Base-by-base conservation (phyloP, 1,139 yeast genomes). In the Yueomyces sp. region DNA sequence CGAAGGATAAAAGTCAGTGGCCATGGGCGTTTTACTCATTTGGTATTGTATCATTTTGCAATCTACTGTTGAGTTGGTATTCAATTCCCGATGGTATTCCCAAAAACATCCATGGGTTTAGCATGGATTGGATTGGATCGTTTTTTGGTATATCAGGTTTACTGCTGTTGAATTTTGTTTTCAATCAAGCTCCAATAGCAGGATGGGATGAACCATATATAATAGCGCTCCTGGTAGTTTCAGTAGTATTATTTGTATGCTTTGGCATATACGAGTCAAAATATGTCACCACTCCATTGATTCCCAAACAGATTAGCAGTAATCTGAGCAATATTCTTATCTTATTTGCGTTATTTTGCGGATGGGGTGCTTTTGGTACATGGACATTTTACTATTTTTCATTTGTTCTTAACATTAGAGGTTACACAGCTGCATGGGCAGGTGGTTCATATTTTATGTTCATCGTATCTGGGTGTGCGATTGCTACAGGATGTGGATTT, bases 291-390 rank as follows among this genome's bases (percentile, higher is more conserved):
- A 45, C 57, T 40, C 79, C 80, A n/a, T 58, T 75, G 30, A 51
- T 75, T 28, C 79, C 78, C 2, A 57, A 53, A 31, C 62, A 68
- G 3, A 65, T 71, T 1, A 67, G 72, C 51, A 43, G 48, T 65
- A 56, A 55, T 42, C 46, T 51, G 19, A 56, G 54, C 9, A 48
- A 54, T 19, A 43, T 55, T 2, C 48, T 76, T 70, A 39, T 64
- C 60, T 45, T 64, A 32, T 41, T 48, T 1, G 52, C 60, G 3
- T 46, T 63, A 55, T 53, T 55, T 42, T 60, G 73, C 34, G 80
- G 80, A 1, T 75, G 81, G 81, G 77, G 77, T 0, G 70, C 77
- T 7, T 75, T 74, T 55, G 78, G 79, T 3, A 63, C 73, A 6
- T 74, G 76, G 73, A 69, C 60, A 2, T 63, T 53, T 41, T 64